These are phyloP conservation scores for Aspergillus sergii DNA, from an alignment of 2,329 filamentous ascomycete genomes.

Conservation along the genomic window DNA sequence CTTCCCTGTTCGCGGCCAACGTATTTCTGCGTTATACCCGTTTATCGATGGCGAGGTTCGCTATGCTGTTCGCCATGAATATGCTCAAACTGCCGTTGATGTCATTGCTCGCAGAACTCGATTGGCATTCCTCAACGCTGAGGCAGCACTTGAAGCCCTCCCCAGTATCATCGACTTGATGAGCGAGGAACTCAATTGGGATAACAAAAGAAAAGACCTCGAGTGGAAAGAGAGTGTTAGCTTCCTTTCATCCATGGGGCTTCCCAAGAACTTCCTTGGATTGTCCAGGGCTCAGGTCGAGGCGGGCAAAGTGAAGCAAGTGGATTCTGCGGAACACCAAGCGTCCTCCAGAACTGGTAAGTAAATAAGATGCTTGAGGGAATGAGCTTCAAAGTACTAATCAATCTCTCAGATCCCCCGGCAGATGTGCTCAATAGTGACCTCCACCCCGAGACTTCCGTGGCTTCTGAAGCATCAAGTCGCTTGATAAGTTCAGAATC, in stretches of 20 bases:
- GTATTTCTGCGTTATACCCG: slow-evolving; percentile 79
- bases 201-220: slow-evolving; percentile 67
- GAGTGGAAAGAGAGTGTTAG: slow-evolving; percentile 76
- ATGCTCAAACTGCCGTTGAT: slow-evolving; percentile 87
- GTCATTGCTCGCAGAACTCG: slow-evolving; percentile 83
- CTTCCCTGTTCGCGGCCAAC: slow-evolving; percentile 80
- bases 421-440: slow-evolving; percentile 49
- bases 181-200: slow-evolving; percentile 81
- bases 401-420: slow-evolving; percentile 15
- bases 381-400: not conserved
- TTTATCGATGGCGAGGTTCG: slow-evolving; percentile 91
- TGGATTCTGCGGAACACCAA: slow-evolving; percentile 44
- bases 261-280: slow-evolving; percentile 59
- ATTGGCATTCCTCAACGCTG: slow-evolving; percentile 86
- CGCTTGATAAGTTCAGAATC: slow-evolving; percentile 47
- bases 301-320: slow-evolving; percentile 53
- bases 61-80: slow-evolving; percentile 86
- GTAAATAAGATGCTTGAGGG: slow-evolving; percentile 15
- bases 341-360: slow-evolving; percentile 46
- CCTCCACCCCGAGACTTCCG: slow-evolving; percentile 12
- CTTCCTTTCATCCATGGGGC: slow-evolving; percentile 64
- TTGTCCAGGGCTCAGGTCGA: slow-evolving; percentile 63
- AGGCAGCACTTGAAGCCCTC: slow-evolving; percentile 83
- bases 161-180: slow-evolving; percentile 88
- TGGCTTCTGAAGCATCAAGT: slow-evolving; percentile 44